A percentile compares a stretch with the other conserved stretches of the same genome.
Evolutionary conservation across 345 rosid genomes (phyloP).

Genomic region (Eucalyptus tenuipes): DNA sequence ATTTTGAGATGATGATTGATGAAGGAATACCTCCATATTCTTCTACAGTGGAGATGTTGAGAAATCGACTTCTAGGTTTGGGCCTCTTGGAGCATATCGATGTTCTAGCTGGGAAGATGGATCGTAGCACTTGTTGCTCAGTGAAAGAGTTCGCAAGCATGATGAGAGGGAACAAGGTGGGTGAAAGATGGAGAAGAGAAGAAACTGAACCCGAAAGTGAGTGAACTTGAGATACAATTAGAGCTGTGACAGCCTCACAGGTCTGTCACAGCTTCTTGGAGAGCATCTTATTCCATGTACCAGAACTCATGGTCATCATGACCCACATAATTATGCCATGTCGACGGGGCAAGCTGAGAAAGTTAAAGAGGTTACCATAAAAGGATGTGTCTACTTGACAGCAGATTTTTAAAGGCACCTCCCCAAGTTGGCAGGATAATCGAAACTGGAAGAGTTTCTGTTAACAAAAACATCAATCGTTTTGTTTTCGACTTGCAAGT

Average conservation of each 20-base stretch:
- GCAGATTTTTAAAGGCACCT: neutral
- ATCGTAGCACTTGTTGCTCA: conserved; percentile 45
- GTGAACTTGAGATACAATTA: neutral
- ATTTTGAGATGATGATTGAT: conserved; percentile 90
- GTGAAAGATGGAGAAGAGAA: conserved; percentile 12
- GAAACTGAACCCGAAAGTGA: conserved; percentile 34
- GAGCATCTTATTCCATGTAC: neutral
- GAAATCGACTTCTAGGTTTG: conserved; percentile 45
- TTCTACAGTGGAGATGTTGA: conserved; percentile 62
- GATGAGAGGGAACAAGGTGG: conserved; percentile 43
- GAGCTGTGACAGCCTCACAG: neutral
- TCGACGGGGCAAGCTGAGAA: neutral
- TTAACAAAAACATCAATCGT: neutral
- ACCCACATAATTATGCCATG: neutral
- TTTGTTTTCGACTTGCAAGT: neutral
- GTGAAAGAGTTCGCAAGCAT: conserved; percentile 50
- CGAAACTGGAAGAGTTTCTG: neutral
- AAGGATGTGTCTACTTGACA: neutral
- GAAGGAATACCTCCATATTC: conserved; percentile 82
- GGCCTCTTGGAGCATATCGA: conserved; percentile 51
- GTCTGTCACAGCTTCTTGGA: too few relatives aligned
- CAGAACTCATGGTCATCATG: neutral
- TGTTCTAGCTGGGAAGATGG: conserved; percentile 70
- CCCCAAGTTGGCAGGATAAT: neutral
- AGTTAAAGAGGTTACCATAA: neutral